Conservation (phyloP, 1,284 basidiomycete species). For the Cerrena zonata region DNA sequence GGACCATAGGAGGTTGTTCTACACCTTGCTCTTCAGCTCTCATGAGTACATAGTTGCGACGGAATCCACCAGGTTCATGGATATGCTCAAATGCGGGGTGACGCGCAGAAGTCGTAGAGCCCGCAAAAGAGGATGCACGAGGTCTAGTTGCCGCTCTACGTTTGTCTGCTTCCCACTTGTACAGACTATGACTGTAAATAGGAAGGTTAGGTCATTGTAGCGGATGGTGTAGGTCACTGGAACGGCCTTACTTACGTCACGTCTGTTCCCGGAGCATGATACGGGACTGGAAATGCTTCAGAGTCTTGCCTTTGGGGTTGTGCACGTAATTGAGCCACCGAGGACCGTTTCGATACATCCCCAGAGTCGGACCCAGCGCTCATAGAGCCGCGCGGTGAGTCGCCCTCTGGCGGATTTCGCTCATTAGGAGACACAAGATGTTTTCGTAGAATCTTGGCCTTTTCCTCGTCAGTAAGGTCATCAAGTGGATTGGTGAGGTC, state of each 20-base stretch:
- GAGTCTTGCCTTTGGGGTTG: conserved; percentile 38
- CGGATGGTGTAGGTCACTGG: too few relatives aligned
- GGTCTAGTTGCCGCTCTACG: conserved; percentile 51
- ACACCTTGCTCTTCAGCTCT: conserved; percentile 63
- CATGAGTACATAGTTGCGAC: conserved; percentile 77
- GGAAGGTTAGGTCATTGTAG: too few relatives aligned
- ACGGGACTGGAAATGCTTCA: conserved; percentile 77
- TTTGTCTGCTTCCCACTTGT: conserved; percentile 86
- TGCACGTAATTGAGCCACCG: conserved; percentile 26
- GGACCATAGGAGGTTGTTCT: conserved; percentile 61
- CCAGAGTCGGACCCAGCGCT: conserved; percentile 26
- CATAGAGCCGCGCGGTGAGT: conserved; percentile 20
- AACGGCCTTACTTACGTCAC: conserved; percentile 70
- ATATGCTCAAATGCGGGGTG: conserved; percentile 84
- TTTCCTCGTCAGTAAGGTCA: conserved; percentile 71
- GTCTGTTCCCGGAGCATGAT: conserved; percentile 79
- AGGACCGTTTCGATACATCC: conserved; percentile 27
- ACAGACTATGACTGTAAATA: conserved; percentile 72
- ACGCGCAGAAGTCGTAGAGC: conserved; percentile 41
- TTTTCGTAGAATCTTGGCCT: conserved; percentile 70
- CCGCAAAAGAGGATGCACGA: conserved; percentile 70
- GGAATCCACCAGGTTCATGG: conserved; percentile 89
- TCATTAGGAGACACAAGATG: conserved; percentile 79
- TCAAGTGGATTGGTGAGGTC: conserved; percentile 37
- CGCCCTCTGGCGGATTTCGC: conserved; percentile 29